Base-by-base conservation (phyloP, 2,329 filamentous ascomycete genomes). In the Colletotrichum caudatum region DNA sequence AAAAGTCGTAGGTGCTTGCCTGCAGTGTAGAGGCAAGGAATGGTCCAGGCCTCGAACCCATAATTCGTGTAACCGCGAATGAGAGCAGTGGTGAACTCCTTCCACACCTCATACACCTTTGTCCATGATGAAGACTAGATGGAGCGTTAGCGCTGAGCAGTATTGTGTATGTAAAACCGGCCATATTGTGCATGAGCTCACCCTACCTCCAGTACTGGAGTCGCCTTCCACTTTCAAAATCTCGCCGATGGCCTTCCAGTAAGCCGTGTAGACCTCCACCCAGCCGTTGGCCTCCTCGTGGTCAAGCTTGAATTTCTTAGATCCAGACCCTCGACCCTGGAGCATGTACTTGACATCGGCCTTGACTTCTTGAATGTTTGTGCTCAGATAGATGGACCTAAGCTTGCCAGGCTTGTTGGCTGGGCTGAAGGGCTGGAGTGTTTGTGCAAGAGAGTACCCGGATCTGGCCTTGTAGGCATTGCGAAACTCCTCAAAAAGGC, bases 21-120 rank as follows among this genome's bases (percentile, higher is more conserved):
- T 33, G 92, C 91, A 64, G 93, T 88, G 78, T 98, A 98, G 50
- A 99, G 86, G 78, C 93, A 95, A 4, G 96, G 95, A 63, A 99
- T 90, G 0, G 94, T 96, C 95, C 96, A 99, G 41, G 94, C 92
- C 74, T 94, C 91, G 76, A 98, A 94, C 3, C 89, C 88, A 66
- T 87, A 85, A 74, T 88, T 92, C 46, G 91, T 92, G 79, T 98
- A 98, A 41, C 94, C 94, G 75, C 94, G 90, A 69, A 95, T 91
- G 50, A 98, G 85, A 59, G 87, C 85, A 74, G 92, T 93, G 57
- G 93, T 90, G 73, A 98, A 79, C 51, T 97, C 93, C 78, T 94
- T 97, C 95, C 96, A 98, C 14, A 91, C 84, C 73, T 94, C 92
- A 78, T 97, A 99, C 0, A 95, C 93, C 66, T 89, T 92, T n/a